These are phyloP conservation scores for Cunninghamia lanceolata DNA, from an alignment of 75 land plant genomes.

Conservation along the genomic window DNA sequence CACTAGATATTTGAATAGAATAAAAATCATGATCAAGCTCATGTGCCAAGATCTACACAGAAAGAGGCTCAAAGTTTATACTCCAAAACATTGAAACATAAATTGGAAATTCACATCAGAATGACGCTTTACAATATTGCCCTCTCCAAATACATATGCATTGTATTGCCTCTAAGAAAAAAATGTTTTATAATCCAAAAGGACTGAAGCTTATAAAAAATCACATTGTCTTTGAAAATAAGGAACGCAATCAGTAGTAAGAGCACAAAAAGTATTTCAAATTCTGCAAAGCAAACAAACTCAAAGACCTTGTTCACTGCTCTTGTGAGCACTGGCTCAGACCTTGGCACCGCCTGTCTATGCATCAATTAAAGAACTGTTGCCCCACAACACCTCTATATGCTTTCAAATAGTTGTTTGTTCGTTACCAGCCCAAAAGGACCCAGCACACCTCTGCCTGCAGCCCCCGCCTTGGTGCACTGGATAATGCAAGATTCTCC, in stretches of 20 bases:
- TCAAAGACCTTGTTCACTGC: conserved; percentile 36
- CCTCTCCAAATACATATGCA: background rate
- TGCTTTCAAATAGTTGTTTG: too few relatives aligned
- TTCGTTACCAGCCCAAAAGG: too few relatives aligned
- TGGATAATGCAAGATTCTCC: too few relatives aligned
- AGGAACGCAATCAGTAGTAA: conserved; percentile 40
- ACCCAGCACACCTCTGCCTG: too few relatives aligned
- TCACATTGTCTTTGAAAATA: conserved; percentile 45
- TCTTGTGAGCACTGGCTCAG: conserved; percentile 39
- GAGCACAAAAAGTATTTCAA: conserved; percentile 41
- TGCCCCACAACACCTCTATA: too few relatives aligned
- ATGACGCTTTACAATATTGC: background rate
- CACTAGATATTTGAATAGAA: too few relatives aligned
- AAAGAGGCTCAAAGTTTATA: background rate
- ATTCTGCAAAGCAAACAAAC: conserved; percentile 43
- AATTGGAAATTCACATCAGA: background rate
- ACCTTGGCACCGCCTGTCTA: conserved; percentile 4
- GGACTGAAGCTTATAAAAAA: background rate
- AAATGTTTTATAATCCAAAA: background rate
- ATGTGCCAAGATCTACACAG: background rate
- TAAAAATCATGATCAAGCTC: background rate
- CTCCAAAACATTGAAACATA: background rate
- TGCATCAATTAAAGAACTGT: background rate
- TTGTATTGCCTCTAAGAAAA: background rate
- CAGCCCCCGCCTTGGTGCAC: too few relatives aligned